Conservation (phyloP, 495 filamentous ascomycete species). For the Penicillium argentinense region DNA sequence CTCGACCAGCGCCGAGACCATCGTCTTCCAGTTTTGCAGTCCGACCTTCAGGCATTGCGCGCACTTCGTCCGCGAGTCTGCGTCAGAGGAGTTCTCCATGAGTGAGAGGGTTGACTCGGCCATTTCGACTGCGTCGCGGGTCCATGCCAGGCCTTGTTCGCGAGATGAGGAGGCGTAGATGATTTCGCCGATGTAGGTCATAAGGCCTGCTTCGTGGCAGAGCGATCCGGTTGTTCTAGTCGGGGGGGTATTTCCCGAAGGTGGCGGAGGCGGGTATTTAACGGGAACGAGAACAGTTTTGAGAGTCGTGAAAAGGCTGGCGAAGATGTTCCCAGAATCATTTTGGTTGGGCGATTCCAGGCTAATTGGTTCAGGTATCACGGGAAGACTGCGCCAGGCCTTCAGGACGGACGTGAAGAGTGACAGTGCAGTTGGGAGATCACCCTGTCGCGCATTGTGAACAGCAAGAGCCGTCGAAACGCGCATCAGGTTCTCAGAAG, state of each 20-base stretch:
- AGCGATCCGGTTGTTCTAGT: slow-evolving; percentile 56
- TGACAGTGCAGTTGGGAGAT: slow-evolving; percentile 68
- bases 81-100: slow-evolving; percentile 39
- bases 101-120: slow-evolving; percentile 52
- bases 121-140: slow-evolving; percentile 74
- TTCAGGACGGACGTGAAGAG: slow-evolving; percentile 83
- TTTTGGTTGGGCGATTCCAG: slow-evolving; percentile 54
- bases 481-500: slow-evolving; percentile 70
- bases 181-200: slow-evolving; percentile 93
- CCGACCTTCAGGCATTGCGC: slow-evolving; percentile 70
- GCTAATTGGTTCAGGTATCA: slow-evolving; percentile 28
- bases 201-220: slow-evolving; percentile 82
- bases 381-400: slow-evolving; percentile 55
- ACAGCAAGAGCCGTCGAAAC: slow-evolving; percentile 75
- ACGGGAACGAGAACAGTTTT: slow-evolving; percentile 47
- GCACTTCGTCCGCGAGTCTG: slow-evolving; percentile 52
- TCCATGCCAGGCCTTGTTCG: slow-evolving; percentile 78
- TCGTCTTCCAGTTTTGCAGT: slow-evolving; percentile 71
- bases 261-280: slow-evolving; percentile 62
- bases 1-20: slow-evolving; percentile 59
- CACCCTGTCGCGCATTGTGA: slow-evolving; percentile 66
- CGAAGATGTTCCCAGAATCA: slow-evolving; percentile 50
- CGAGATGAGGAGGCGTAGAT: slow-evolving; percentile 66
- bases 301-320: slow-evolving; percentile 33
- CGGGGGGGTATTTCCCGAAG: slow-evolving; percentile 65